Conservation (phyloP, 352 stramenopile species). For the Thraustochytrium sp. region DNA sequence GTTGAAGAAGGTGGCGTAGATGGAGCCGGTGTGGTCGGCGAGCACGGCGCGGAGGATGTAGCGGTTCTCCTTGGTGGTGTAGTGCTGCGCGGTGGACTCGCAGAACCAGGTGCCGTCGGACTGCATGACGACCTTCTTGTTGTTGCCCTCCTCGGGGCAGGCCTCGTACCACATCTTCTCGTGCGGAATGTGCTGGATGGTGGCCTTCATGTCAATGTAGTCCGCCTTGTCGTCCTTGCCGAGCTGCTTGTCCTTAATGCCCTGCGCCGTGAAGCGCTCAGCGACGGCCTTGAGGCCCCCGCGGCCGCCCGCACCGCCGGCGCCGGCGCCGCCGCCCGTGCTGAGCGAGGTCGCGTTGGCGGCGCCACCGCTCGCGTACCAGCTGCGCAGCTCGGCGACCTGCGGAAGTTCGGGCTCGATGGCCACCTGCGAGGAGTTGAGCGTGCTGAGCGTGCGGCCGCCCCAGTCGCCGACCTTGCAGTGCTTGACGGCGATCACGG, state of each 20-base stretch:
- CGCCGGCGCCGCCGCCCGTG: constrained; percentile 55
- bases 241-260: constrained; percentile 90
- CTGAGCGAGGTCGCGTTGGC: constrained; percentile 69
- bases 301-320: constrained; percentile 66
- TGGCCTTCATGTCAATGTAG: constrained; percentile 77
- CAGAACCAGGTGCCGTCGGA: constrained; percentile 75
- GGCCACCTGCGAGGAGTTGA: constrained; percentile 60
- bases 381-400: constrained; percentile 69
- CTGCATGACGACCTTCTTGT: constrained; percentile 80
- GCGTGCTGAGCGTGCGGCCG: constrained; percentile 75
- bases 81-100: constrained; percentile 74
- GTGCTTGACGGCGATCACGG: constrained; percentile 90
- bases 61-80: constrained; percentile 72
- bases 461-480: constrained; percentile 89
- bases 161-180: constrained; percentile 76
- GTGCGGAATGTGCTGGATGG: constrained; percentile 77
- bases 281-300: constrained; percentile 64
- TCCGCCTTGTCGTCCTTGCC: constrained; percentile 91
- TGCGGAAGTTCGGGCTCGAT: constrained; percentile 77
- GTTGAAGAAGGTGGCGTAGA: constrained; percentile 77
- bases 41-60: constrained; percentile 76
- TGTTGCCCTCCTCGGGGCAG: constrained; percentile 65
- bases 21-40: constrained; percentile 71
- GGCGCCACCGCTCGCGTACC: constrained; percentile 69
- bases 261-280: constrained; percentile 74